A percentile compares a stretch with the other conserved stretches of the same genome.
Conservation (phyloP, 192 early-diverging fungal species). For the Paraglomus occultum region DNA sequence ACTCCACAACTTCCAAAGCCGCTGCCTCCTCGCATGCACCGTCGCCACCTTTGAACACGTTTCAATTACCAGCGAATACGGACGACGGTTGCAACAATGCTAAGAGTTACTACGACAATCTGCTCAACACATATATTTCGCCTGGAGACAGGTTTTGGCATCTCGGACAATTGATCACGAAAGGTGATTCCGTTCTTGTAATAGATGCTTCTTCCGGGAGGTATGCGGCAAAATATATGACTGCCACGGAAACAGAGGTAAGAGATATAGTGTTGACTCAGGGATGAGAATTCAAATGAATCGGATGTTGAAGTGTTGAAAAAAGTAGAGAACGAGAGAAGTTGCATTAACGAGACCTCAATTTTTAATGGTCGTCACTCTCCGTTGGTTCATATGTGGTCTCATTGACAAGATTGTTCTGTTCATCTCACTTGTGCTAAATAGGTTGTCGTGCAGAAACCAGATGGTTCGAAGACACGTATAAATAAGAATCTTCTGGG, state of each 20-base stretch:
- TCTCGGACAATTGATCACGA: background rate
- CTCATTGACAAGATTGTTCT: too few species aligned
- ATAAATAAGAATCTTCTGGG: constrained; percentile 19
- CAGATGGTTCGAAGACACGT: constrained; percentile 26
- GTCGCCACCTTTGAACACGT: too few species aligned
- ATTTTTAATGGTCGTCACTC: background rate
- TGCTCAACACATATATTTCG: background rate
- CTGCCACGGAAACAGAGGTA: constrained; percentile 22
- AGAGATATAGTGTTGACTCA: too few species aligned
- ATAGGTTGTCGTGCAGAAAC: constrained; percentile 24
- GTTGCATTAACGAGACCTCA: background rate
- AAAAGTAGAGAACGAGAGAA: background rate
- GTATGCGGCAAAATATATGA: constrained; percentile 25
- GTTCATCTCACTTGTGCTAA: background rate
- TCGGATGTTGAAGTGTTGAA: background rate
- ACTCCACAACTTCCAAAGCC: too few species aligned
- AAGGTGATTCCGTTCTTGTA: constrained; percentile 25
- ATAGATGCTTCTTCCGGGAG: constrained; percentile 20
- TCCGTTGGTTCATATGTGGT: too few species aligned
- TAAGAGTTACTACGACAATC: background rate
- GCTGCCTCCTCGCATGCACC: too few species aligned
- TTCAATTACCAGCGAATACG: too few species aligned
- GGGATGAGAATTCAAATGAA: too few species aligned
- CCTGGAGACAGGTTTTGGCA: constrained; percentile 12
- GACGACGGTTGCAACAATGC: background rate